Percentiles rank a stretch among this genome's conserved stretches.
Evolutionary conservation across 352 stramenopile genomes (phyloP).

Genomic region (Phytophthora fragariae): DNA sequence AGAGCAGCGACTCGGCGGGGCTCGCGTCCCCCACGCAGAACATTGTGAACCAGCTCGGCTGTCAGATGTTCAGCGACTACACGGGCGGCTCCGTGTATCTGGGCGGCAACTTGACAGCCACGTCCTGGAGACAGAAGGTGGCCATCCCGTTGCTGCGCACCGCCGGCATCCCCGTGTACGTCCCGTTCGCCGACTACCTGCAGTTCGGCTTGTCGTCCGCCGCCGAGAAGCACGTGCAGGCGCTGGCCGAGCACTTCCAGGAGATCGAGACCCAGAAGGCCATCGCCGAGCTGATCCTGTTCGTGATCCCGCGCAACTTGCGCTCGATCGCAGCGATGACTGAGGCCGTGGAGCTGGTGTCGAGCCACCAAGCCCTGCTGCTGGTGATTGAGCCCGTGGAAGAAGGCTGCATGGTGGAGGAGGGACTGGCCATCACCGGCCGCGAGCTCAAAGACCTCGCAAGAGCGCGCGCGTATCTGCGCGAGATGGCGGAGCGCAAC

Average conservation of each 20-base stretch:
- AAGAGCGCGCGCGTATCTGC: conserved; percentile 78
- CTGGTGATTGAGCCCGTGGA: conserved; percentile 79
- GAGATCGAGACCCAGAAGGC: conserved; percentile 72
- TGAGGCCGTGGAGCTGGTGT: conserved; percentile 81
- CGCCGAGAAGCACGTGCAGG: conserved; percentile 38
- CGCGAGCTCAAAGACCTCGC: conserved; percentile 87
- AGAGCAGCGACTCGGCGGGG: conserved; percentile 20
- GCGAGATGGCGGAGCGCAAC: conserved; percentile 87
- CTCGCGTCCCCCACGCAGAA: conserved; percentile 30
- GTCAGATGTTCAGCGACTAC: conserved; percentile 54
- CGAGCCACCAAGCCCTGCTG: conserved; percentile 71
- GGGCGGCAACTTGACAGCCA: conserved; percentile 75
- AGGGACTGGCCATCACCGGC: conserved; percentile 53
- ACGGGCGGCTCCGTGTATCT: conserved; percentile 73
- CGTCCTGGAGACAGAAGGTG: conserved; percentile 78
- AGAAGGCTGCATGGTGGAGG: conserved; percentile 68
- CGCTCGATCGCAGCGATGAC: conserved; percentile 88
- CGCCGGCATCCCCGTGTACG: conserved; percentile 79
- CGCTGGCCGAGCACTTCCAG: conserved; percentile 49
- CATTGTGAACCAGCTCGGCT: conserved; percentile 54
- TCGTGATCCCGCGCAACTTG: conserved; percentile 79
- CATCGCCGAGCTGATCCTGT: conserved; percentile 81
- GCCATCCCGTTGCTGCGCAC: conserved; percentile 77
- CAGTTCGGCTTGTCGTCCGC: conserved; percentile 61
- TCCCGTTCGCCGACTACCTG: conserved; percentile 78